phyloP scores from a whole-genome alignment of 2,329 filamentous ascomycete species.

The Pseudogymnoascus sp. region DNA sequence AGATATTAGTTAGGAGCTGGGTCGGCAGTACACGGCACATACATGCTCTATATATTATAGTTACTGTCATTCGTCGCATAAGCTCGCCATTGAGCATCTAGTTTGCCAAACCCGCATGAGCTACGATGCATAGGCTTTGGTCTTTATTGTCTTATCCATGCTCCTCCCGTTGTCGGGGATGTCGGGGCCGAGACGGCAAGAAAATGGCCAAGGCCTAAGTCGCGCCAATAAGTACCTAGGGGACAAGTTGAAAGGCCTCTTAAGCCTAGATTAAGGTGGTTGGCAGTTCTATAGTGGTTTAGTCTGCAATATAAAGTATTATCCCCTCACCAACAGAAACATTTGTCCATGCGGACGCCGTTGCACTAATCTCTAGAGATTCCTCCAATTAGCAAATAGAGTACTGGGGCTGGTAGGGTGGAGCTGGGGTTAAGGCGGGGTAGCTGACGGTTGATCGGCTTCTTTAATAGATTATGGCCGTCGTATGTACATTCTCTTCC shows the following conservation, averaged over 20 bases:
- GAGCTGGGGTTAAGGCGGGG: neutral
- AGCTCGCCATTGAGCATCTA: neutral
- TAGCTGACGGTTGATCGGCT: neutral
- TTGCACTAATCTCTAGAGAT: neutral
- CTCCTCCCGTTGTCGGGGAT: neutral
- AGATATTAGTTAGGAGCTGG: neutral
- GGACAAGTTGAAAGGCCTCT: neutral
- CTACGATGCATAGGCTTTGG: neutral
- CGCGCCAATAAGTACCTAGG: neutral
- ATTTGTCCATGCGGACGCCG: neutral
- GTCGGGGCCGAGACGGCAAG: neutral
- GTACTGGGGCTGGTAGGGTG: no score
- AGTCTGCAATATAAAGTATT: neutral
- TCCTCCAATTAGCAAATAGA: neutral
- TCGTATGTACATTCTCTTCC: neutral
- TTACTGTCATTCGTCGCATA: neutral
- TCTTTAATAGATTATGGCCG: neutral
- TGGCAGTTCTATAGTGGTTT: neutral
- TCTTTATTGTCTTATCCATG: neutral
- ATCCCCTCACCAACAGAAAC: neutral
- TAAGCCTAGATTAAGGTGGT: neutral
- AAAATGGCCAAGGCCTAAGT: neutral
- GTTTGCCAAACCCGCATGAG: neutral
- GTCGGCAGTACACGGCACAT: neutral
- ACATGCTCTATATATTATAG: neutral